Base-by-base conservation (phyloP, 2,329 filamentous ascomycete genomes). In the Phialophora macrospora region DNA sequence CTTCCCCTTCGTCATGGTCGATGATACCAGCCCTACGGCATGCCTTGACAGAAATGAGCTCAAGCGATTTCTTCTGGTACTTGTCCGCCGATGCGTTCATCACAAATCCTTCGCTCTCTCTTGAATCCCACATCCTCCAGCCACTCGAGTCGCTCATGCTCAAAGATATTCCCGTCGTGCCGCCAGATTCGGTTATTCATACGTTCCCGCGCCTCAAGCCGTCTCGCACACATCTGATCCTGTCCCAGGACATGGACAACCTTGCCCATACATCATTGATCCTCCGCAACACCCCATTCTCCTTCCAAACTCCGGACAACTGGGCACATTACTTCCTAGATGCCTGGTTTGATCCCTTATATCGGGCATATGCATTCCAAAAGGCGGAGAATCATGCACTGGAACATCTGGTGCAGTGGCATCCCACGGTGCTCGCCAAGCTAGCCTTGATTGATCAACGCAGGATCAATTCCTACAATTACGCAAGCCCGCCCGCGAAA, bases 181-280 rank as follows among this genome's bases (percentile, higher is more conserved):
- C 94, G 1, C 95, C 96, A 0, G 92, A 97, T 79, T 96, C 92
- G 79, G 93, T 99, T 73, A 98, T 99, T 80, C 94, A 91, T 82
- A 98, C 96, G 0, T 97, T 96, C 75, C 82, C 85, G 17, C 89
- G 96, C 74, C 81, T 97, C n/a, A 88, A 87, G 68, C 89, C 88
- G 41, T 83, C 90, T 52, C 86, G 93, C 63, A 88, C 96, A 49
- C 91, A 96, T 70, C 82, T 98, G 14, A 85, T 97, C 46, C 77
- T 97, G 44, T 90, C 91, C 6, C 93, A 97, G 78, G 95, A 99
- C 75, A 86, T 85, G 55, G 89, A 91, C 41, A 93, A 94, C 5
- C 76, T 99, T 60, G 87, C 87, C 28, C 85, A 88, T 17, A 87
- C 87, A 11, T 97, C 92, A 78, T 90, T 97, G 68, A 81, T 98